These are phyloP conservation scores for Fagopyrum homotropicum DNA, from an alignment of 148 eudicot species.

Conservation along the genomic window DNA sequence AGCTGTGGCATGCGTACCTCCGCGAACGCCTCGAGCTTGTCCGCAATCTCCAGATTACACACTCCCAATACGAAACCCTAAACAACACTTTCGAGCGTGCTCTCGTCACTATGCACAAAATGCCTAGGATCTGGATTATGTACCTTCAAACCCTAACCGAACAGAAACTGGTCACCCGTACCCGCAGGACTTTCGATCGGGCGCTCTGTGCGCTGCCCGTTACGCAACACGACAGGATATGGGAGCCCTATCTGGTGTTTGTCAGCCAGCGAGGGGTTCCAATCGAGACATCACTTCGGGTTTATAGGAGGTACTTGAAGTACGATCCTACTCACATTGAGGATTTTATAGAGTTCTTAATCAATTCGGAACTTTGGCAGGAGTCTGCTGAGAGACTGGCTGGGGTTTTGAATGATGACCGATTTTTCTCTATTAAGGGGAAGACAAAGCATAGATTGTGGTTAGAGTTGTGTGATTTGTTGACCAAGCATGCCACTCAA, in stretches of 20 bases:
- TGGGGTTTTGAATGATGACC: constrained; percentile 80
- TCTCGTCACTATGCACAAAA: constrained; percentile 87
- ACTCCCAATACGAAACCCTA: constrained; percentile 51
- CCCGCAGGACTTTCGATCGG: constrained; percentile 69
- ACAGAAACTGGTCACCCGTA: constrained; percentile 51
- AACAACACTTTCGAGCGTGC: constrained; percentile 89
- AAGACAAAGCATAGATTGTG: constrained; percentile 81
- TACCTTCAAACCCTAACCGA: constrained; percentile 46
- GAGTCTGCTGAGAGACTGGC: constrained; percentile 90
- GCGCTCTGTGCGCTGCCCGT: constrained; percentile 86
- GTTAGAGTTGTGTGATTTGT: constrained; percentile 88
- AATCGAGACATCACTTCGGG: constrained; percentile 85
- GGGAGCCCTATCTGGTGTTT: constrained; percentile 71
- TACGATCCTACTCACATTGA: constrained; percentile 83
- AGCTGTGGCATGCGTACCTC: constrained; percentile 82
- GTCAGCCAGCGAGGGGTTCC: constrained; percentile 84
- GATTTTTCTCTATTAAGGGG: constrained; percentile 76
- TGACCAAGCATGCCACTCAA: constrained; percentile 75
- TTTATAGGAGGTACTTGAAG: constrained; percentile 86
- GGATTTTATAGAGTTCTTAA: constrained; percentile 83
- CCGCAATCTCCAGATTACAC: constrained; percentile 56
- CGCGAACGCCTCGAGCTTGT: constrained; percentile 73
- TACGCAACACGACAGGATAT: constrained; percentile 85
- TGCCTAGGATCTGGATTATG: constrained; percentile 97
- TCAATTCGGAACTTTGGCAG: constrained; percentile 69